Conservation (phyloP, 108 stramenopile species). For the Cyclotella kingstonii region DNA sequence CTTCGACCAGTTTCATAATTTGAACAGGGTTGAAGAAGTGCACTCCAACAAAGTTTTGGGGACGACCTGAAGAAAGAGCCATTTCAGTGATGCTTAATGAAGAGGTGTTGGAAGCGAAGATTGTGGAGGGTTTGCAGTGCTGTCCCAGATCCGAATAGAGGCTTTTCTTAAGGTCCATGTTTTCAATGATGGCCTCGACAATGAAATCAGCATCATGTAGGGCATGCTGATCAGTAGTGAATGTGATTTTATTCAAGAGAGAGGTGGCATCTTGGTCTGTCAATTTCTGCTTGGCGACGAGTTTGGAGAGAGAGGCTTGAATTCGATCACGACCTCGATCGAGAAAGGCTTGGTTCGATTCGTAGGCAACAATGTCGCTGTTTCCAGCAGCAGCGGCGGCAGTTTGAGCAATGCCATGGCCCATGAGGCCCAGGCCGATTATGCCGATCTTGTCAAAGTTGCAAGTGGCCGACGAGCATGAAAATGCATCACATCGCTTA, state of each 20-base stretch:
- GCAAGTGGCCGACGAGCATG: too few relatives aligned
- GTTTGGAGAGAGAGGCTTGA: conserved; percentile 62
- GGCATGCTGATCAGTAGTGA: conserved; percentile 79
- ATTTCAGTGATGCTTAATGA: conserved; percentile 89
- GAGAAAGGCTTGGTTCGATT: conserved; percentile 72
- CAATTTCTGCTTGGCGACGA: conserved; percentile 83
- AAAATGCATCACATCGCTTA: too few relatives aligned
- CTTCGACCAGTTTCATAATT: conserved; percentile 97
- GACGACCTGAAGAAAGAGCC: conserved; percentile 86
- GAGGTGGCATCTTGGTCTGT: conserved; percentile 55
- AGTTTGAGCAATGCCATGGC: conserved; percentile 94
- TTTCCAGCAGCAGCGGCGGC: conserved; percentile 68
- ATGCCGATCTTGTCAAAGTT: conserved; percentile 88
- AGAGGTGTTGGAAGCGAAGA: conserved; percentile 96
- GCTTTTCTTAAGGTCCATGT: conserved; percentile 87
- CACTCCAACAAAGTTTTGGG: conserved; percentile 93
- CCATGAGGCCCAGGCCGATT: conserved; percentile 98
- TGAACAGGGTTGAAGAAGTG: conserved; percentile 99
- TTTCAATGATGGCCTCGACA: conserved; percentile 96
- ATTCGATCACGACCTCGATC: conserved; percentile 74
- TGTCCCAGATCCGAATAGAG: conserved; percentile 81
- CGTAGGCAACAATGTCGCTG: conserved; percentile 79
- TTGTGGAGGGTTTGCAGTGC: conserved; percentile 75
- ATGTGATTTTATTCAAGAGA: conserved; percentile 62
- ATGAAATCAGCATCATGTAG: conserved; percentile 83